Conservation (phyloP, 306 rosid species). For the Astragalus membranaceus region DNA sequence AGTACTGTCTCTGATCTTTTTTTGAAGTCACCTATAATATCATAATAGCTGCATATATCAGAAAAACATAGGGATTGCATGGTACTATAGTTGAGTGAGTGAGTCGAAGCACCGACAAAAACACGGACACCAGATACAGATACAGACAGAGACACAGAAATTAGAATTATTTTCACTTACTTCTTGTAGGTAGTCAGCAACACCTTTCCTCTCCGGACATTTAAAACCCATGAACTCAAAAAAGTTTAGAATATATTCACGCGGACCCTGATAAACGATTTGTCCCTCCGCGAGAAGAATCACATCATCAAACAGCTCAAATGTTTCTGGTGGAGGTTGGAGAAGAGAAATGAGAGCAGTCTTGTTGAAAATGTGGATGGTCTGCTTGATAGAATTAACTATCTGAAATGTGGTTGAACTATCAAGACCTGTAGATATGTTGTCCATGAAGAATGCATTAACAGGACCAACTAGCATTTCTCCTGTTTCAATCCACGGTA, state of each 20-base stretch:
- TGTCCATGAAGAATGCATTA: neutral
- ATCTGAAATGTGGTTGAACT: neutral
- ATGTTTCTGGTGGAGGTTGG: conserved; percentile 17
- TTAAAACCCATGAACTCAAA: neutral
- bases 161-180: neutral
- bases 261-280: neutral
- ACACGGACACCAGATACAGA: no score
- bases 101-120: no score
- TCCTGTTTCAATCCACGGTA: neutral
- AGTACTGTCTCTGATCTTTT: conserved; percentile 18
- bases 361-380: conserved; percentile 1
- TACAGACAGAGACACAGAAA: no score
- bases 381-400: neutral
- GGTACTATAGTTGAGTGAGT: no score
- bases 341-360: conserved; percentile 23
- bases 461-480: conserved; percentile 30
- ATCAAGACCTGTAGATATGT: neutral
- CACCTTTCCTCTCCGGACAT: neutral
- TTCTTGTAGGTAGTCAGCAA: neutral
- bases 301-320: conserved; percentile 20
- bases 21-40: neutral
- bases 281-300: conserved; percentile 10
- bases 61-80: neutral
- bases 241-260: neutral
- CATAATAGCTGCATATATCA: neutral